phyloP scores from a whole-genome alignment of 2,329 filamentous ascomycete species.

The Pseudopithomyces maydicus region DNA sequence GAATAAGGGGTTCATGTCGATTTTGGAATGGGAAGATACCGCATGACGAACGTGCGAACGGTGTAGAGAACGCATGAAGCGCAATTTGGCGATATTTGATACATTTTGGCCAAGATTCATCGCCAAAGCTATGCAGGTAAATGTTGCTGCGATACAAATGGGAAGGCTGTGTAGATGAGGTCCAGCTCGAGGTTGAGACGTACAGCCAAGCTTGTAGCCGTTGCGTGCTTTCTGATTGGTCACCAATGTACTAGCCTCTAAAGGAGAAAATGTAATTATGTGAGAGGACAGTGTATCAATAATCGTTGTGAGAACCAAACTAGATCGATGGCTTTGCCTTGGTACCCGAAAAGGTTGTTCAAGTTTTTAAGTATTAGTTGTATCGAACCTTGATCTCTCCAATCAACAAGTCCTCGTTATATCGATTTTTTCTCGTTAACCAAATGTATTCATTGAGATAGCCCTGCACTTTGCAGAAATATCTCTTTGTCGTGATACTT shows the following conservation, averaged over 20 bases:
- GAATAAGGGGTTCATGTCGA: constrained; percentile 13
- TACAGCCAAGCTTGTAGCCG: neutral
- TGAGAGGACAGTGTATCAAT: too few species aligned
- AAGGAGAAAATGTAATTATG: too few species aligned
- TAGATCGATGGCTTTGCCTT: too few species aligned
- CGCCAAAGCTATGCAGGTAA: neutral
- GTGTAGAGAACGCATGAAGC: neutral
- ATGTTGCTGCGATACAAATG: neutral
- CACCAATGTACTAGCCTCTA: too few species aligned
- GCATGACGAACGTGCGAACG: neutral
- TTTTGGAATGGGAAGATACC: neutral
- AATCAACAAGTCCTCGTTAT: too few species aligned
- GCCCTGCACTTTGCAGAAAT: constrained; percentile 19
- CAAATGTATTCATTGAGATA: neutral
- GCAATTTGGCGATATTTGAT: neutral
- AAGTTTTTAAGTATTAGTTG: too few species aligned
- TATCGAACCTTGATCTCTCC: too few species aligned
- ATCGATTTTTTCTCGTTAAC: too few species aligned
- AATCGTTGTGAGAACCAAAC: too few species aligned
- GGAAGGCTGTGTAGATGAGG: neutral
- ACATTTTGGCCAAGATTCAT: neutral
- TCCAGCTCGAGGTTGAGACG: neutral
- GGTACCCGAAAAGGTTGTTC: too few species aligned
- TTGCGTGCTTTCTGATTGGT: neutral
- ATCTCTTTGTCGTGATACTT: constrained; percentile 24